These are phyloP conservation scores for Collybiopsis confluens DNA, from an alignment of 768 basidiomycete species.

Conservation along the genomic window DNA sequence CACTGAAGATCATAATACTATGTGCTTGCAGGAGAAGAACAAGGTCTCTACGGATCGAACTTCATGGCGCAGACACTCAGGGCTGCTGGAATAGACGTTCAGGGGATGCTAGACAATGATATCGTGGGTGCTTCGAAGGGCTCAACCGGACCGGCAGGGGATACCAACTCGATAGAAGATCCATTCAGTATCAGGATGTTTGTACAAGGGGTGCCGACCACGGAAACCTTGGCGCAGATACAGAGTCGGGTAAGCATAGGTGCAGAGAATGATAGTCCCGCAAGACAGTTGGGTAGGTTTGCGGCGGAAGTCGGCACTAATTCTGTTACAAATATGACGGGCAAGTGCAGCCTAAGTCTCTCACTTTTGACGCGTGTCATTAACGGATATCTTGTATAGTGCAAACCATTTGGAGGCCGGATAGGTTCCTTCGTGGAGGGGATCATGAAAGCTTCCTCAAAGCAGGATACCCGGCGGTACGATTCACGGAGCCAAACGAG, in stretches of 20 bases:
- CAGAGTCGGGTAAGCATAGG: constrained; percentile 35
- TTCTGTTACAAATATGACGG: constrained; percentile 42
- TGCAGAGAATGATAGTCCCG: constrained; percentile 51
- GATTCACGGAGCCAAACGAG: constrained; percentile 55
- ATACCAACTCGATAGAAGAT: constrained; percentile 23
- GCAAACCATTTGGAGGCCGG: constrained; percentile 45
- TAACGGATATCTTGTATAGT: constrained; percentile 24
- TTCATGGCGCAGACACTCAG: constrained; percentile 42
- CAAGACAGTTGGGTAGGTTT: constrained; percentile 48
- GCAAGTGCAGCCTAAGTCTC: constrained; percentile 27
- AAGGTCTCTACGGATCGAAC: constrained; percentile 44
- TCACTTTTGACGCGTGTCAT: neutral
- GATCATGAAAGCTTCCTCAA: constrained; percentile 49
- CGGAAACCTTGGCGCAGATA: constrained; percentile 34
- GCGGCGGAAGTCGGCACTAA: constrained; percentile 49
- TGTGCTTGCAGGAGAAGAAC: constrained; percentile 54
- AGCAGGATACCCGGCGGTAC: constrained; percentile 47
- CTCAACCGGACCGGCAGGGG: constrained; percentile 43
- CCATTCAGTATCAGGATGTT: constrained; percentile 50
- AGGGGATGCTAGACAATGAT: constrained; percentile 57
- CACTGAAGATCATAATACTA: no score
- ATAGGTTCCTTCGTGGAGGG: constrained; percentile 53
- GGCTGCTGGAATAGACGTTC: constrained; percentile 41
- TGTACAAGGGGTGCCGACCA: constrained; percentile 42
- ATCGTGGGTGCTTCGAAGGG: constrained; percentile 41